phyloP scores from a whole-genome alignment of 176 grass and related monocot species.

The Ensete glaucum region DNA sequence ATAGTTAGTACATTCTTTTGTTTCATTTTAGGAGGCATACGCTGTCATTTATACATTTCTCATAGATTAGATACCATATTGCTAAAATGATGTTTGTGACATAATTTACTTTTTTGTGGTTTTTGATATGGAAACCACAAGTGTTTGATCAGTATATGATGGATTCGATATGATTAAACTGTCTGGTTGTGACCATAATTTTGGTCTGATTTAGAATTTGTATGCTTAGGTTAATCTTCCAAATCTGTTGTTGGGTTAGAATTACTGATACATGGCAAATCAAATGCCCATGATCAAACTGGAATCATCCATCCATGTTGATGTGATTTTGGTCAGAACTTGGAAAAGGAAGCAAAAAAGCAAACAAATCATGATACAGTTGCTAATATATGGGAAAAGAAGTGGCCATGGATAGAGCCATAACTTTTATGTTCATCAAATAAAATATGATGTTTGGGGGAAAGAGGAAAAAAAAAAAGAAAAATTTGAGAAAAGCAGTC shows the following conservation, averaged over 20 bases:
- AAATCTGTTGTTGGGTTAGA: neutral
- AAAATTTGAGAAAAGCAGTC: neutral
- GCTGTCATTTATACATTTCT: neutral
- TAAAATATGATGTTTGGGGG: neutral
- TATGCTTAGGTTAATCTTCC: no score
- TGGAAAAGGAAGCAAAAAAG: neutral
- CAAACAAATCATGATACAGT: neutral
- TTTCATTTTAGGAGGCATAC: no score
- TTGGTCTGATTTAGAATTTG: neutral
- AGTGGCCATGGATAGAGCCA: no score
- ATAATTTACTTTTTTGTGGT: no score
- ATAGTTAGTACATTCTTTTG: neutral
- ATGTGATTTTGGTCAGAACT: no score
- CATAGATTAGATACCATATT: no score
- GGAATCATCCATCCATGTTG: no score
- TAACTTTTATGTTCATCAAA: neutral
- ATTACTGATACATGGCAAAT: neutral
- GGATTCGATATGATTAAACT: neutral
- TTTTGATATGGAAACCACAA: no score
- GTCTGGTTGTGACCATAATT: neutral
- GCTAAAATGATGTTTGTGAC: no score
- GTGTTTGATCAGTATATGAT: neutral
- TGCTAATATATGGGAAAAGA: neutral
- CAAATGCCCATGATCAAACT: neutral
- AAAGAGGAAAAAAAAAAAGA: neutral